Percentiles rank a stretch among this genome's conserved stretches.
Evolutionary conservation across 805 yeast genomes (phyloP).

Genomic region (Pichia deserticola): DNA sequence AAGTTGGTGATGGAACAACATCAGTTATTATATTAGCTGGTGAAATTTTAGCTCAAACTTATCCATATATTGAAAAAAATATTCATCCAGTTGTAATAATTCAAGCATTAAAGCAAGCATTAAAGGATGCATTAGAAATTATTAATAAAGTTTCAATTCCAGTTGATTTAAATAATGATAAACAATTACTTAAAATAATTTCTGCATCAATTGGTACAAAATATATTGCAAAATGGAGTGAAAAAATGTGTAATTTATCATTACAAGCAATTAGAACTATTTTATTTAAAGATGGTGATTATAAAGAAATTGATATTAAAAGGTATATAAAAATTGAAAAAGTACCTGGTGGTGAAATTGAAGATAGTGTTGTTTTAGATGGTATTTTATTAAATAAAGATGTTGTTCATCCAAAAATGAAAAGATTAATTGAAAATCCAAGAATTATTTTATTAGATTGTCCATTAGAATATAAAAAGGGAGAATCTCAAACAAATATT

Average conservation of each 20-base stretch:
- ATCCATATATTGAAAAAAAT: conserved; percentile 88
- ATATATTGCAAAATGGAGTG: conserved; percentile 85
- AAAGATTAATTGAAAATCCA: conserved; percentile 81
- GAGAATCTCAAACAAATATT: conserved; percentile 96
- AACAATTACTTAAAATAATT: conserved; percentile 79
- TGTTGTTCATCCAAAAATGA: conserved; percentile 98
- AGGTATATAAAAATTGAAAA: conserved; percentile 91
- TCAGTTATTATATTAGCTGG: conserved; percentile 96
- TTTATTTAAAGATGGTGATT: conserved; percentile 48
- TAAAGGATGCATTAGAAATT: conserved; percentile 82
- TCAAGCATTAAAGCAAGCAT: conserved; percentile 86
- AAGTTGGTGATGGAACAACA: conserved; percentile 86
- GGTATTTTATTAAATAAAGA: conserved; percentile 94
- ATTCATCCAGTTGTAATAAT: conserved; percentile 96
- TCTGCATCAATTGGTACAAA: conserved; percentile 94
- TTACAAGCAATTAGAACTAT: conserved; percentile 85
- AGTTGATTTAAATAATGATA: conserved; percentile 76
- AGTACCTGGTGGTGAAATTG: conserved; percentile 96
- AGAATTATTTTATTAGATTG: conserved; percentile 85
- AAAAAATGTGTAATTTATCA: conserved; percentile 83
- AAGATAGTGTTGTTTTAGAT: conserved; percentile 78
- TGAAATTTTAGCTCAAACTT: conserved; percentile 90
- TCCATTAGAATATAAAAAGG: conserved; percentile 97
- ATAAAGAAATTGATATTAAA: conserved; percentile 84
- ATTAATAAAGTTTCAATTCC: conserved; percentile 78